Base-by-base conservation (phyloP, 1,284 basidiomycete genomes). In the Ganoderma sinense region DNA sequence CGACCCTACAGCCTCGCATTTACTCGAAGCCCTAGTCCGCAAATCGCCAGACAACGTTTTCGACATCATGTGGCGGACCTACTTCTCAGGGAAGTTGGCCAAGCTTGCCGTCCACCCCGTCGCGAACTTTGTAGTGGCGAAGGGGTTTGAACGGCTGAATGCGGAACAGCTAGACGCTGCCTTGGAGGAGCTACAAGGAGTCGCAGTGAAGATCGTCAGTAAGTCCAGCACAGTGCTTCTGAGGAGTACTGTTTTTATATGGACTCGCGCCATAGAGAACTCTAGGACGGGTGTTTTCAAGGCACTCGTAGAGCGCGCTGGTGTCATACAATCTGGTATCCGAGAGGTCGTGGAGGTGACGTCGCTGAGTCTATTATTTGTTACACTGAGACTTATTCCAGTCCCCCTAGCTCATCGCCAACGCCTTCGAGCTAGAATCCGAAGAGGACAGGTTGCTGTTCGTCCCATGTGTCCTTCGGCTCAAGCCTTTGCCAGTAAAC, bases 121-220 rank as follows among this genome's bases (percentile, higher is more conserved):
- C 3, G 95, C 94, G 29, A 98, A 98, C 78, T 98, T 96, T 76
- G 95, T 97, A 20, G 86, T 96, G 7, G 93, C 95, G 0, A 93
- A 90, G 77, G 93, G 91, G 0, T 73, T 97, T 18, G 87, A 88
- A 63, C 84, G 94, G 51, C 79, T 91, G 23, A 84, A 86, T 39
- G 80, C 79, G 8, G 80, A 83, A 6, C 88, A 92, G 70, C 78
- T 97, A n/a, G 76, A 80, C 4, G 85, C 85, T n/a, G 84, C 91
- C 1, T 81, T 91, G 53, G 81, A 82, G 63, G 89, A 91, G 70
- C 86, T 95, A 78, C 81, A 81, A 31, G 85, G 86, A 45, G 82
- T 88, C 78, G 80, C 84, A 86, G 82, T 77, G 62, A 87, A 85
- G 69, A 75, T 88, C 62, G 84, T 86, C 69, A 85, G 85, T 83